Base-by-base conservation (phyloP, 352 stramenopile species). In the Phytophthora kernoviae region DNA sequence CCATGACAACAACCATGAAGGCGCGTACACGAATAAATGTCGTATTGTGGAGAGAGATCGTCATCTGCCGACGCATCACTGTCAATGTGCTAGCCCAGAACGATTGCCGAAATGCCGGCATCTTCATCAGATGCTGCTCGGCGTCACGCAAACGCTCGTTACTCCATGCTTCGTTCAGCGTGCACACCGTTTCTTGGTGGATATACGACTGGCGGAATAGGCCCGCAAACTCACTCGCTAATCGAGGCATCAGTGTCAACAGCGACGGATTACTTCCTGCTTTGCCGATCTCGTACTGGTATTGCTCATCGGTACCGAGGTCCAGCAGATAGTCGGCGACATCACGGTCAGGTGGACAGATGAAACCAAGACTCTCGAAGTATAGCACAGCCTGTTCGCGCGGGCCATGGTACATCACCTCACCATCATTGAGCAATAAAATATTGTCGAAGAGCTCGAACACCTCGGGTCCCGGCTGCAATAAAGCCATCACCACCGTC, bases 341-440 rank as follows among this genome's bases (percentile, higher is more conserved):
- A 62, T 48, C 49, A 17, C 46, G 47, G 21, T 58, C 52, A 36
- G 75, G 70, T 32, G 54, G 57, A 14, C 72, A 68, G 44, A 30
- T 30, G 26, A 62, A 62, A 10, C 43, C 54, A 18, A 62, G 18
- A 30, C 75, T 71, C 26, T 78, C 76, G 44, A 76, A 81, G 67
- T 71, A 88, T 15, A 64, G 50, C 62, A 68, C 46, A 17, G 41
- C 54, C 4, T 68, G 53, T n/a, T 75, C 61, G 2, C 61, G 57
- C 9, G 88, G 76, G 32, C 90, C 89, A 60, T 97, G 65, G 9
- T 76, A 67, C n/a, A 67, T 76, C 42, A 69, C 49, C 15, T 77
- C 75, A 17, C 78, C 78, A 24, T 65, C 58, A 45, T 87, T 73
- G 21, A 97, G 58, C 5, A 97, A 57, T 45, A 96, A 72, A 10